A percentile compares a stretch with the other conserved stretches of the same genome.
These are phyloP conservation scores for Paraglomus occultum DNA, from an alignment of 192 early-diverging fungal species.

Conservation along the genomic window DNA sequence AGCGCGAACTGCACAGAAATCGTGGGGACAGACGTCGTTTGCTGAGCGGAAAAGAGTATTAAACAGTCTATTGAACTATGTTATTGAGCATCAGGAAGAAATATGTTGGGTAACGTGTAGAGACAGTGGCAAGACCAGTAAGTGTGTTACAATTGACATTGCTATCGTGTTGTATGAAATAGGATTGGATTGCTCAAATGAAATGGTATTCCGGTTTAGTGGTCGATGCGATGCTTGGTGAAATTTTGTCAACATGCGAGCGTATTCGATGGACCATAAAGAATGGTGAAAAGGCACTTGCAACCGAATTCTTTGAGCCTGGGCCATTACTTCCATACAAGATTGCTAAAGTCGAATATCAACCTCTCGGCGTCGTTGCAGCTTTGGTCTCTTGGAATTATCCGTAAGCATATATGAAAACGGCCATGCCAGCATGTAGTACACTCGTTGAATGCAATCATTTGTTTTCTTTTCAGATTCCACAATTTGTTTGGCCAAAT, in stretches of 20 bases:
- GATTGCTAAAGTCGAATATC: constrained; percentile 69
- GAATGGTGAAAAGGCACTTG: constrained; percentile 68
- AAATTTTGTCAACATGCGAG: constrained; percentile 76
- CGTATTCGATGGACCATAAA: constrained; percentile 79
- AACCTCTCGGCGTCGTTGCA: constrained; percentile 78
- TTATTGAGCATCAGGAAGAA: constrained; percentile 68
- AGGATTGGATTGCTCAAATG: not conserved
- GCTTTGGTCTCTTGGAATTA: constrained; percentile 90
- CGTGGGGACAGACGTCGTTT: constrained; percentile 70
- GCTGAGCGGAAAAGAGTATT: constrained; percentile 71
- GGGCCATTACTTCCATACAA: constrained; percentile 78
- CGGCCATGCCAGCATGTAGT: not conserved
- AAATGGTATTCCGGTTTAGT: constrained; percentile 36
- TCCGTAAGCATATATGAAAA: constrained; percentile 44
- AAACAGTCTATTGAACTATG: constrained; percentile 66
- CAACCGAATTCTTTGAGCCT: constrained; percentile 62
- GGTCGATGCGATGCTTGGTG: constrained; percentile 81
- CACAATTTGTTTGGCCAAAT: constrained; percentile 78
- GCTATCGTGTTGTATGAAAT: not conserved
- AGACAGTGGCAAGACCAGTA: constrained; percentile 79
- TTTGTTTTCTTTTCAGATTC: constrained; percentile 37
- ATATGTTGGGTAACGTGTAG: constrained; percentile 72
- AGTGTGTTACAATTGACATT: not conserved
- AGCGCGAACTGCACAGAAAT: constrained; percentile 61
- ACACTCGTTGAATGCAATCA: too few species aligned